These are phyloP conservation scores for Cydonia oblonga DNA, from an alignment of 331 rosid genomes.

Conservation along the genomic window DNA sequence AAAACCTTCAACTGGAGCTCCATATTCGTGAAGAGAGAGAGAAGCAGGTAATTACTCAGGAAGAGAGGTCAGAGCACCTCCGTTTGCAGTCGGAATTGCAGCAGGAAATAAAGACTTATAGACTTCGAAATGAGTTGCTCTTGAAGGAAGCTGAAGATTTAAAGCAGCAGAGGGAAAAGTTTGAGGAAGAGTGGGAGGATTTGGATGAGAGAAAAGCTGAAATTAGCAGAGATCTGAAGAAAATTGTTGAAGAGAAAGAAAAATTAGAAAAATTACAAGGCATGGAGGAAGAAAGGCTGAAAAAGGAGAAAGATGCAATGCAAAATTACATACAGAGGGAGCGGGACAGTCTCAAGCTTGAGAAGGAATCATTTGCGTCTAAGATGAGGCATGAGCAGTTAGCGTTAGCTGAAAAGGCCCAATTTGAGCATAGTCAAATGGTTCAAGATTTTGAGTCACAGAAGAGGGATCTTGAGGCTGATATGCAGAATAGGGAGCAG, in stretches of 20 bases:
- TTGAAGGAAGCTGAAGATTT: slow-evolving; percentile 53
- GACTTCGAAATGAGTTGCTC: slow-evolving; percentile 42
- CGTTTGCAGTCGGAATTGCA: slow-evolving; percentile 56
- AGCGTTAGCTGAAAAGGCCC: slow-evolving; percentile 45
- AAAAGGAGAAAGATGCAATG: slow-evolving; percentile 42
- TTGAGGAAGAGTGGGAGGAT: slow-evolving; percentile 82
- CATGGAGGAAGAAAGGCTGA: slow-evolving; percentile 56
- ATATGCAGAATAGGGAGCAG: slow-evolving; percentile 41
- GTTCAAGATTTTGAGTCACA: slow-evolving; percentile 54
- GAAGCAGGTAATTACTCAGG: slow-evolving; percentile 39
- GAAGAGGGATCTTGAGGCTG: slow-evolving; percentile 51
- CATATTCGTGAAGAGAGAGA: slow-evolving; percentile 49
- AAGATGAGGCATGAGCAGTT: slow-evolving; percentile 45
- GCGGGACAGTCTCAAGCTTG: slow-evolving; percentile 56
- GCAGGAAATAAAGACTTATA: slow-evolving; percentile 62
- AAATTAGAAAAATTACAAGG: slow-evolving; percentile 35
- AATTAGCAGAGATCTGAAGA: slow-evolving; percentile 29
- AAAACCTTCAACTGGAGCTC: slow-evolving; percentile 44
- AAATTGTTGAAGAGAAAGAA: slow-evolving; percentile 53
- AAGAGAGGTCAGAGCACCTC: slow-evolving; percentile 66
- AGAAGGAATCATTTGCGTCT: slow-evolving; percentile 56
- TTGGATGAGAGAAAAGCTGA: slow-evolving; percentile 63
- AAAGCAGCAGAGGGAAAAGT: slow-evolving; percentile 64
- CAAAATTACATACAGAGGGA: slow-evolving; percentile 46
- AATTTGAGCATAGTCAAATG: slow-evolving; percentile 40